Evolutionary conservation across 495 filamentous ascomycete species (phyloP).

Genomic region (Geoglossum glabrum): DNA sequence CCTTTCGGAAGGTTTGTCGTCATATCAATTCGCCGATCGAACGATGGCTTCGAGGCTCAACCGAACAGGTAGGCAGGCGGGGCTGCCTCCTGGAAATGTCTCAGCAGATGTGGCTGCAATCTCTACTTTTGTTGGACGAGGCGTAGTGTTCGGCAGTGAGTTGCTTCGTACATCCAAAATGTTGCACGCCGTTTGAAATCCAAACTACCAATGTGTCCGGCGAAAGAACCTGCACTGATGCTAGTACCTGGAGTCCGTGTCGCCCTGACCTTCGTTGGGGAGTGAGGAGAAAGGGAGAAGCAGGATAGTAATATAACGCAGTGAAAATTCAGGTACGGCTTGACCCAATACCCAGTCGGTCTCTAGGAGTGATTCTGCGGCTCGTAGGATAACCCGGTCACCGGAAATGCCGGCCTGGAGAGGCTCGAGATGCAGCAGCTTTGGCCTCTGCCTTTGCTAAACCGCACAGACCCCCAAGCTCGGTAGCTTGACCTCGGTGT

Average conservation of each 20-base stretch:
- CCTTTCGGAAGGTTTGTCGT: constrained; percentile 8
- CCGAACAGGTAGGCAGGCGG: neutral
- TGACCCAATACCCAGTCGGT: no score
- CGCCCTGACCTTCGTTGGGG: neutral
- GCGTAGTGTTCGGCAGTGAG: neutral
- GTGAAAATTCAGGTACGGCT: neutral
- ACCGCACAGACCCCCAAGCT: neutral
- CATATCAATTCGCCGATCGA: constrained; percentile 1
- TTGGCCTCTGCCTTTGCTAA: neutral
- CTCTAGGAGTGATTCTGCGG: no score
- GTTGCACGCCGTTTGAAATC: neutral
- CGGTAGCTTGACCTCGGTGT: neutral
- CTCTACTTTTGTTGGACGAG: neutral
- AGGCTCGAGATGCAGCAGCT: neutral
- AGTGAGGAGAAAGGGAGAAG: neutral
- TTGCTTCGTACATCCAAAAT: neutral
- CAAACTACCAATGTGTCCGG: neutral
- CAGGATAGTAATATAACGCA: neutral
- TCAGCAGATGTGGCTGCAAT: neutral
- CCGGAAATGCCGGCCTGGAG: neutral
- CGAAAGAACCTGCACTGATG: neutral
- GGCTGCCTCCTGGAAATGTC: neutral
- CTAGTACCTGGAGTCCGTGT: neutral
- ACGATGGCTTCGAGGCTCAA: neutral
- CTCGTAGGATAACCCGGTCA: neutral